phyloP scores from a whole-genome alignment of 2,329 filamentous ascomycete species.

The Botrytis galanthina region DNA sequence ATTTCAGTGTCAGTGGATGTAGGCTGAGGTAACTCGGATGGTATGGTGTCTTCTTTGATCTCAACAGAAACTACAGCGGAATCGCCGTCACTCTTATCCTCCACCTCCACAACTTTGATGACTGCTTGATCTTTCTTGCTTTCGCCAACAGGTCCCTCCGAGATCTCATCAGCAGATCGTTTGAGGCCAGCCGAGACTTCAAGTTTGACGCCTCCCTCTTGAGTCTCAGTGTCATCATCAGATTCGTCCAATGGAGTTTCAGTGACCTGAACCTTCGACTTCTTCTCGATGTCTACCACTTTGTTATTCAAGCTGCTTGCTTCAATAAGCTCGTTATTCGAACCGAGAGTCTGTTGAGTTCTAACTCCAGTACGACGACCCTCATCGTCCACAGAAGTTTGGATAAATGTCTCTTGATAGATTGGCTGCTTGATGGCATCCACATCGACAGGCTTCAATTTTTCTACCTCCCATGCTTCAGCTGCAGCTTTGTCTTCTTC shows the following conservation, averaged over 20 bases:
- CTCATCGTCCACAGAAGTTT: slow-evolving; percentile 37
- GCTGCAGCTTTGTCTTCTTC: slow-evolving; percentile 32
- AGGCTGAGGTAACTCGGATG: background rate
- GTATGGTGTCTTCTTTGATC: background rate
- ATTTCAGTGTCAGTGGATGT: background rate
- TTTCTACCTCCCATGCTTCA: slow-evolving; percentile 24
- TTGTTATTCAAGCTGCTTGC: background rate
- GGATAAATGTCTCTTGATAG: slow-evolving; percentile 36
- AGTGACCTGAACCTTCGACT: background rate
- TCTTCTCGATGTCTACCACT: background rate
- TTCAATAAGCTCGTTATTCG: slow-evolving; percentile 11
- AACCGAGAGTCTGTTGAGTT: slow-evolving; percentile 19
- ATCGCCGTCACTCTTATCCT: background rate
- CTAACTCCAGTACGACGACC: slow-evolving; percentile 29
- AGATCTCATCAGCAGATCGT: slow-evolving; percentile 23
- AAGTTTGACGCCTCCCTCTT: slow-evolving; percentile 17
- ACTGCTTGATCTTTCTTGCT: slow-evolving; percentile 1
- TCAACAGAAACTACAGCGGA: background rate
- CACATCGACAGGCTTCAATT: slow-evolving; percentile 14
- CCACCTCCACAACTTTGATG: background rate
- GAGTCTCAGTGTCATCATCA: slow-evolving; percentile 11
- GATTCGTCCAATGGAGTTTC: slow-evolving; percentile 6
- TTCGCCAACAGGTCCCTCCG: slow-evolving; percentile 15
- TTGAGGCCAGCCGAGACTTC: slow-evolving; percentile 15
- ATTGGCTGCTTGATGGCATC: slow-evolving; percentile 25